Evolutionary conservation across 257 asterid genomes (phyloP).

Genomic region (Nicotiana paniculata): DNA sequence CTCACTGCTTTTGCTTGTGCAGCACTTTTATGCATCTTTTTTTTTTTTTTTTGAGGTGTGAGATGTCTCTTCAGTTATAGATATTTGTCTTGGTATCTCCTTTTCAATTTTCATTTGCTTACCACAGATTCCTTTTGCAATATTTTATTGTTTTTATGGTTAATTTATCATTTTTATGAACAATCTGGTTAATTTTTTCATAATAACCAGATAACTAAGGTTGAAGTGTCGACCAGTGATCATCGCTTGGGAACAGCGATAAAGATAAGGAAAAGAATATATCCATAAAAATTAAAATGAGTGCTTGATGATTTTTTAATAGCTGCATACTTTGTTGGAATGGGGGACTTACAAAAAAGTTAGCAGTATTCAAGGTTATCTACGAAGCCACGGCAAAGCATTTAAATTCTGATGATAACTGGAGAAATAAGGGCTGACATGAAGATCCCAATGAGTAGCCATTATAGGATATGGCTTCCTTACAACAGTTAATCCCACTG

Average conservation of each 20-base stretch:
- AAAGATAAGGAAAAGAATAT: neutral
- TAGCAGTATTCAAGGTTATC: neutral
- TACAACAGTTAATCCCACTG: neutral
- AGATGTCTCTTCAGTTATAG: neutral
- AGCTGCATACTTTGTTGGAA: neutral
- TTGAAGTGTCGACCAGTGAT: neutral
- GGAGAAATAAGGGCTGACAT: neutral
- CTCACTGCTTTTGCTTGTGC: neutral
- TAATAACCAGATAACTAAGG: neutral
- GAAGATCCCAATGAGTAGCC: neutral
- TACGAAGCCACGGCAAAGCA: neutral
- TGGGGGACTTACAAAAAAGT: neutral
- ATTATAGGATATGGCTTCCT: slow-evolving; percentile 1
- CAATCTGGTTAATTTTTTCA: neutral
- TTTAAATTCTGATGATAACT: neutral
- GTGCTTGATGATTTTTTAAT: neutral
- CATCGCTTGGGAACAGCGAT: neutral
- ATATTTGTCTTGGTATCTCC: neutral
- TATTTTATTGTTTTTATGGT: neutral
- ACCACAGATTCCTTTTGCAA: neutral
- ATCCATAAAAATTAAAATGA: neutral
- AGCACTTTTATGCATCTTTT: neutral
- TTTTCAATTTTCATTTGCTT: neutral
- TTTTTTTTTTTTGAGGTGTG: neutral
- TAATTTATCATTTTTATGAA: neutral